These are phyloP conservation scores for Eucalyptus polybractea DNA, from an alignment of 345 rosid species.

Conservation along the genomic window DNA sequence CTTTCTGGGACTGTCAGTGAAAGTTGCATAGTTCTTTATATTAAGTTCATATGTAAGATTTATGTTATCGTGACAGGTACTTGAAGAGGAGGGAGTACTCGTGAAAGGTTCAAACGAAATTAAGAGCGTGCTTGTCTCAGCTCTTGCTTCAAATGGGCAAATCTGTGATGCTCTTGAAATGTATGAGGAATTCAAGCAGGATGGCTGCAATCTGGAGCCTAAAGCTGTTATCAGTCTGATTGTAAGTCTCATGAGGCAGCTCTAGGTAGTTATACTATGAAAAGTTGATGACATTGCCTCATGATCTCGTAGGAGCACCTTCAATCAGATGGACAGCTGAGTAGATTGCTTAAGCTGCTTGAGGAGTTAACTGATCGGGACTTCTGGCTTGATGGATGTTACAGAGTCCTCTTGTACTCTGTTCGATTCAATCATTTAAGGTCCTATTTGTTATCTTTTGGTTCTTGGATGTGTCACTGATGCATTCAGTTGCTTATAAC, in stretches of 20 bases:
- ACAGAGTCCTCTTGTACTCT: slow-evolving; percentile 40
- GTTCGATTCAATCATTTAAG: slow-evolving; percentile 39
- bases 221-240: slow-evolving; percentile 56
- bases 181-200: slow-evolving; percentile 56
- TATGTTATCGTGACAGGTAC: slow-evolving; percentile 28
- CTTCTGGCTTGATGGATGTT: slow-evolving; percentile 59
- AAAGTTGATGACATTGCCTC: background rate
- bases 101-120: slow-evolving; percentile 32
- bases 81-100: slow-evolving; percentile 29
- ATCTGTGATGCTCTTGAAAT: slow-evolving; percentile 48
- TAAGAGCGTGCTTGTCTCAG: slow-evolving; percentile 46
- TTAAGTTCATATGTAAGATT: background rate
- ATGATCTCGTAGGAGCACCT: slow-evolving; percentile 30
- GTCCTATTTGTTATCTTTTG: slow-evolving; percentile 9
- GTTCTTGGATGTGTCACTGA: background rate
- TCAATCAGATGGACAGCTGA: slow-evolving; percentile 31
- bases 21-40: background rate
- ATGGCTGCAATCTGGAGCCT: slow-evolving; percentile 34
- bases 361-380: slow-evolving; percentile 37
- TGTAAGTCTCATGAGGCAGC: slow-evolving; percentile 27
- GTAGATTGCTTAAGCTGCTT: slow-evolving; percentile 34
- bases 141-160: slow-evolving; percentile 60
- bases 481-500: background rate
- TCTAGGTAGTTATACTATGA: background rate
- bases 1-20: background rate